These are phyloP conservation scores for Hortiboletus rubellus DNA, from an alignment of 1,284 basidiomycete genomes.

Conservation along the genomic window DNA sequence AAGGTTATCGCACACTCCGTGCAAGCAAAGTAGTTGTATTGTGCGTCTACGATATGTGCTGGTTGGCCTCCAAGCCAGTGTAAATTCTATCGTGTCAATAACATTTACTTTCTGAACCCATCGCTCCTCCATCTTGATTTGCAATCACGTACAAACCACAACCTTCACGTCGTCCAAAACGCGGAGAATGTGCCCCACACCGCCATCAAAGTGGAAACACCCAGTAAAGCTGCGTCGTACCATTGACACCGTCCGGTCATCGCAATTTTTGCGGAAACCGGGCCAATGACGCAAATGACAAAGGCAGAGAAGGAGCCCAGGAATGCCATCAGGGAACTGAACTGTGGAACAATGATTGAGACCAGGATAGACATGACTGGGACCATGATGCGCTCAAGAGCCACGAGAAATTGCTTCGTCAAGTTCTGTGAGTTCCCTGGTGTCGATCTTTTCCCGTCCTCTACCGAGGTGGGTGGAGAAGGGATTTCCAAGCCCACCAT, in stretches of 20 bases:
- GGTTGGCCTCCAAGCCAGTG: neutral
- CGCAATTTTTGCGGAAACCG: slow-evolving; percentile 64
- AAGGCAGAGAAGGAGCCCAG: slow-evolving; percentile 88
- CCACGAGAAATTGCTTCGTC: slow-evolving; percentile 49
- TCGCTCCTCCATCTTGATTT: neutral
- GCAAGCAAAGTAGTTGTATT: slow-evolving; percentile 36
- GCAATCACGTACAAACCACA: neutral
- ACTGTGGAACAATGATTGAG: slow-evolving; percentile 82
- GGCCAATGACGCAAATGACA: slow-evolving; percentile 79
- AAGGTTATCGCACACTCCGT: slow-evolving; percentile 80
- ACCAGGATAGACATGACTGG: slow-evolving; percentile 63
- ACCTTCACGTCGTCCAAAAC: slow-evolving; percentile 43
- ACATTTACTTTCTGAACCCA: neutral
- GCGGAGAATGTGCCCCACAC: slow-evolving; percentile 77
- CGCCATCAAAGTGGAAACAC: slow-evolving; percentile 63
- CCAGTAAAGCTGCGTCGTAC: slow-evolving; percentile 60
- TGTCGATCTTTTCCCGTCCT: slow-evolving; percentile 33
- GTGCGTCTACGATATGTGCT: neutral
- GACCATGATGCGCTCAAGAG: slow-evolving; percentile 60
- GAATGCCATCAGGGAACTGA: slow-evolving; percentile 89
- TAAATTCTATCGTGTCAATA: neutral
- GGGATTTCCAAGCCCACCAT: slow-evolving; percentile 63
- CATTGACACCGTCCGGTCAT: slow-evolving; percentile 49
- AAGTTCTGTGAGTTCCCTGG: slow-evolving; percentile 5
- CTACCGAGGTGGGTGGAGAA: slow-evolving; percentile 39